Conservation (phyloP, 768 basidiomycete genomes). For the Boletus bicolor region DNA sequence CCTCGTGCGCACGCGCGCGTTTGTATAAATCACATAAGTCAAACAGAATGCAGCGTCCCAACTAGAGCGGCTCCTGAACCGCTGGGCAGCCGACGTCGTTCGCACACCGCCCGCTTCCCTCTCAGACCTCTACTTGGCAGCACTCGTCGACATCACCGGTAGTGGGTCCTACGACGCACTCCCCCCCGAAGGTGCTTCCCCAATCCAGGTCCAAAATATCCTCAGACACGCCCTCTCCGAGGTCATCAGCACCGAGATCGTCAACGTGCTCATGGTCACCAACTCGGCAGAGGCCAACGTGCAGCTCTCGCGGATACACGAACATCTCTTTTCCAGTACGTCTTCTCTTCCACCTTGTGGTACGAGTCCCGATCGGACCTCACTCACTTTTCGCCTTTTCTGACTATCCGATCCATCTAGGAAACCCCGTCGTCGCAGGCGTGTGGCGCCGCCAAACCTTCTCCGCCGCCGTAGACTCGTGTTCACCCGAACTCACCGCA, state of each 20-base stretch:
- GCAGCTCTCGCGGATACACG: constrained; percentile 83
- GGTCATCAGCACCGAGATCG: constrained; percentile 66
- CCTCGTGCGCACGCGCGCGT: neutral
- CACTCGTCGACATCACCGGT: constrained; percentile 56
- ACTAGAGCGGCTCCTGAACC: constrained; percentile 79
- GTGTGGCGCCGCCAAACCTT: constrained; percentile 92
- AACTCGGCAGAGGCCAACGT: constrained; percentile 82
- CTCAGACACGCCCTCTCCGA: constrained; percentile 80
- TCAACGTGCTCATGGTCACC: constrained; percentile 85
- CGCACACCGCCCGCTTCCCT: constrained; percentile 53
- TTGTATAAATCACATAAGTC: neutral
- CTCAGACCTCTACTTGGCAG: constrained; percentile 52
- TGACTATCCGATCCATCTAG: constrained; percentile 34
- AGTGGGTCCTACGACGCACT: constrained; percentile 40
- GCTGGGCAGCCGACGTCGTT: constrained; percentile 80
- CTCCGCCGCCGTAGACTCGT: constrained; percentile 77
- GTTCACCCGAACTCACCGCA: constrained; percentile 66
- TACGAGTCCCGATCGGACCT: neutral
- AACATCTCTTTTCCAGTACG: constrained; percentile 82
- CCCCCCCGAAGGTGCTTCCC: constrained; percentile 39
- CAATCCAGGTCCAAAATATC: constrained; percentile 77
- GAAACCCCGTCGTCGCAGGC: constrained; percentile 82
- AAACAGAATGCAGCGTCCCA: constrained; percentile 74
- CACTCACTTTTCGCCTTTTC: neutral
- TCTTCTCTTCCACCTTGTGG: constrained; percentile 5